Evolutionary conservation across 1,284 basidiomycete genomes (phyloP), one percentile per base, ranked within the genome.

Genomic region (Austropuccinia psidii): DNA sequence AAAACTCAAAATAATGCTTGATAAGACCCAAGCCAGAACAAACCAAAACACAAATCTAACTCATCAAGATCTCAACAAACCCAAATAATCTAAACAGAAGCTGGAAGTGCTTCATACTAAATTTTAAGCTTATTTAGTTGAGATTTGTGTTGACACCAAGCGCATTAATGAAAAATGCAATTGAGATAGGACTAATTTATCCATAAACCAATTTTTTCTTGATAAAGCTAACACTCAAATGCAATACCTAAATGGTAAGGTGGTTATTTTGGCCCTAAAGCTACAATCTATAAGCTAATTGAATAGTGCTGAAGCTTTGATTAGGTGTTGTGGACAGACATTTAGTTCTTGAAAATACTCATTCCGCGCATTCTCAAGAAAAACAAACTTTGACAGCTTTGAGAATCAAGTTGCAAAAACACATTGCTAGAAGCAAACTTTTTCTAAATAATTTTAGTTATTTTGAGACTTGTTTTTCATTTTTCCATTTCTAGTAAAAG

Each of bases 151-250:
- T 49, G 82, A 95, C 77, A 84, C 87, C 17, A 84, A 84, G 67
- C 86, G 85, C 73, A 81, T 89, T 75, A 85, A 88, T 60, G 89
- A 91, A 58, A 89, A 95, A 58, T 81, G 88, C 29, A 79, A 83
- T 19, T 82, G 82, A 24, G 83, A 89, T 2, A 88, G 90, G 77
- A 83, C 87, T 57, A 90, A 89, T 77, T 84, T 85, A 7, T 88
- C 86, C 13, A 84, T 85, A 70, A 84, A 89, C 5, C 85, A 86
- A 69, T 85, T 88, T 29, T 83, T 85, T 8, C 83, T 91, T 33
- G 91, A 90, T 0, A 93, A 90, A 80, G 87, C 89, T 0, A 89
- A 87, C 77, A 92, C 90, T 0, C 88, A 88, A 81, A 84, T 88
- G 37, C 89, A 89, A 75, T 90, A 86, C 79, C 69, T 72, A 33